Base-by-base conservation (phyloP, 2,329 filamentous ascomycete genomes). In the Pestalotiopsis sp. region DNA sequence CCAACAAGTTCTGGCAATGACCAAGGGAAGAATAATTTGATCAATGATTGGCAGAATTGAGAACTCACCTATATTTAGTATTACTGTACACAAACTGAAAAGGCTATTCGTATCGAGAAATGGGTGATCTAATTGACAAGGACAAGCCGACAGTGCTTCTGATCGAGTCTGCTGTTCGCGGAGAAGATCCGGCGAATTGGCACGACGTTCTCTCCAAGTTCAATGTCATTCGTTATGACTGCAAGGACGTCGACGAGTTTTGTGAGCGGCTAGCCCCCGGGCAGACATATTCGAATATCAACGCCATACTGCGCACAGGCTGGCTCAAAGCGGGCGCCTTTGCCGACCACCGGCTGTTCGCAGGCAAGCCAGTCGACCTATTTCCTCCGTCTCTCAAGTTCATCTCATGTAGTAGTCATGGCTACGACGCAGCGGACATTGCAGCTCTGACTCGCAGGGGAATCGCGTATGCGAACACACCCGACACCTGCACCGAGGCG, bases 341-440 rank as follows among this genome's bases (percentile, higher is more conserved):
- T 55, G 74, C 74, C 44, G 64, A 70, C 7, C 76, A 77, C 68
- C 67, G 64, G 30, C 68, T 74, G n/a, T 78, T 74, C 69, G 69
- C 68, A 40, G 74, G 71, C 6, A 66, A 69, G 22, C 65, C 72
- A 7, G 66, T 75, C 14, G 69, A 26, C 1, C 26, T 35, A 35
- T 35, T 24, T 17, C 88, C 88, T 0, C 63, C 75, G 1, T 85
- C 83, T 0, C 83, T 86, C 69, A 84, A 82, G 69, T 83, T 90
- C 17, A 89, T 85, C 75, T 86, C 88, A 17, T 86, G 83, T 17
- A 88, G 88, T 1, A 88, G 88, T 2, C 88, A 88, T 14, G 87
- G 88, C 2, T 90, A 88, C 75, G 87, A 91, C 75, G 89, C 88
- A 87, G 87, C 85, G 4, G 85, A 91, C 75, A 86, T 86, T 3